Base-by-base conservation (phyloP, 1,139 yeast genomes). In the Hansenula sp. region DNA sequence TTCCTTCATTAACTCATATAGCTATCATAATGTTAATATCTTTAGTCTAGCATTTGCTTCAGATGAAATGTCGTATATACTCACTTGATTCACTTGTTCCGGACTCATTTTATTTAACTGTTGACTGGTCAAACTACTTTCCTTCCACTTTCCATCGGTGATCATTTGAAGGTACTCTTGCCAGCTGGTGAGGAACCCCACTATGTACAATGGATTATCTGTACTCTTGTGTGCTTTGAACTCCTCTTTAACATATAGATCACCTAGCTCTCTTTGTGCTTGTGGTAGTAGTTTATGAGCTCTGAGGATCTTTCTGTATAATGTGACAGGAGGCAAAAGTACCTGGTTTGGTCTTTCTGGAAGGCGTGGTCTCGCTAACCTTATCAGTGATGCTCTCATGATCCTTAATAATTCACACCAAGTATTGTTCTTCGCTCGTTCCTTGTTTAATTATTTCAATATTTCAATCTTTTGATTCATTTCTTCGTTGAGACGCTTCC, bases 111-210 rank as follows among this genome's bases (percentile, higher is more conserved):
- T 86, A 46, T 83, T 86, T 52, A 93, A 71, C 46, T 84, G 83
- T 34, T 71, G 72, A 53, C 77, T 70, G 33, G 84, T 81, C 58
- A 93, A 67, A 38, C 79, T 79, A 9, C 84, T 88, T 41, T 74
- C 76, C 60, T 75, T 68, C 98, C 98, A 93, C 36, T 74, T 71
- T 3, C 87, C 94, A 15, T 88, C 86, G 38, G 82, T 81, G 32
- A 93, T 75, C 60, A 74, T 71, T 44, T 78, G 77, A 47, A 88
- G 74, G 58, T 93, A 93, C 55, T 88, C 91, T 60, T 93, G 99
- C 99, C 99, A 93, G 52, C 89, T 84, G 1, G 96, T 80, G 50
- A 93, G 73, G 58, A 93, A 93, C 12, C 97, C 98, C 10, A 94
- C 91, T 31, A 93, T 89, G 60, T 91, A 96, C 33, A 90, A 72